phyloP scores from a whole-genome alignment of 345 rosid species.

The Brassica nigra region DNA sequence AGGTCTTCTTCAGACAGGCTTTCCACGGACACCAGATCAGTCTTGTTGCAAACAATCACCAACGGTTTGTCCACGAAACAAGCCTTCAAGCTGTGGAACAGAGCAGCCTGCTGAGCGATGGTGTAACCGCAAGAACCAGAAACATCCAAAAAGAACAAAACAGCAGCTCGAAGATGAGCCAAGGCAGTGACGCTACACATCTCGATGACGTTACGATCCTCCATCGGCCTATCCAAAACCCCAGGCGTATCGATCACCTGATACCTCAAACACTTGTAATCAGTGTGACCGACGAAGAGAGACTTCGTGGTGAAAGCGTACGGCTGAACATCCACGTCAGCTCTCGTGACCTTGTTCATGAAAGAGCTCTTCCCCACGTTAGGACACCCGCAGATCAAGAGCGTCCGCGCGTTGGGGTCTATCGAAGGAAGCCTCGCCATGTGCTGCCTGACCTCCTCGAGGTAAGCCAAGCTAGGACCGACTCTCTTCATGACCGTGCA shows the following conservation, averaged over 20 bases:
- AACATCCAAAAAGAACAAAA: constrained; percentile 62
- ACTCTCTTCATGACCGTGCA: neutral
- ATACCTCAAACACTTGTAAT: constrained; percentile 60
- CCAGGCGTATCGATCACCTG: constrained; percentile 29
- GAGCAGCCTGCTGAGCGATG: constrained; percentile 89
- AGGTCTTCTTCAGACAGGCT: constrained; percentile 66
- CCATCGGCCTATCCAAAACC: neutral
- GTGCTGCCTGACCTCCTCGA: neutral
- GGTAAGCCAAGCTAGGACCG: neutral
- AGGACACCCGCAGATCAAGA: constrained; percentile 75
- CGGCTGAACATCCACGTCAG: constrained; percentile 80
- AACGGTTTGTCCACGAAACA: constrained; percentile 65
- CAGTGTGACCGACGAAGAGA: constrained; percentile 79
- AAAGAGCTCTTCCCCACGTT: constrained; percentile 83
- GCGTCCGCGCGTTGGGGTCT: constrained; percentile 55
- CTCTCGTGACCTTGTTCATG: constrained; percentile 74
- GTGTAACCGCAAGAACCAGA: constrained; percentile 88
- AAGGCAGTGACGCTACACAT: constrained; percentile 94
- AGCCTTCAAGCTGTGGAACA: constrained; percentile 50
- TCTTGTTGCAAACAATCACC: constrained; percentile 90
- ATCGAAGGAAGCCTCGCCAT: neutral
- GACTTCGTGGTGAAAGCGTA: constrained; percentile 51
- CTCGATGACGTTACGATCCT: constrained; percentile 82
- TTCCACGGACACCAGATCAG: constrained; percentile 86
- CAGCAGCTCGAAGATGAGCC: constrained; percentile 52